Evolutionary conservation across 768 basidiomycete genomes (phyloP), one percentile per base, ranked within the genome.

Genomic region (Rhizopogon roseolus): DNA sequence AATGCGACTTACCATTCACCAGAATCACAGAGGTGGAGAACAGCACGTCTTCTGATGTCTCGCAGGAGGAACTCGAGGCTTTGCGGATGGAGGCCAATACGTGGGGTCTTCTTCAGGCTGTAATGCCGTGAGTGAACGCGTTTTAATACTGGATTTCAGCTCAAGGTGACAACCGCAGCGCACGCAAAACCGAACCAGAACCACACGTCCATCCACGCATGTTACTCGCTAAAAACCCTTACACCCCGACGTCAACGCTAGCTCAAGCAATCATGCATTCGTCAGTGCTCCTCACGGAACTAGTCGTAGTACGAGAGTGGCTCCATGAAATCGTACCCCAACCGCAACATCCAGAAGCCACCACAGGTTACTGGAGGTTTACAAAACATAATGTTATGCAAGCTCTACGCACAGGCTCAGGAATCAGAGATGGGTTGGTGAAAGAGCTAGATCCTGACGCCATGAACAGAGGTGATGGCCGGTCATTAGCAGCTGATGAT

Each of bases 261-360:
- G 88, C 87, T 0, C 85, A 90, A 63, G 79, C 83, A 3, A 81
- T 90, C 49, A 79, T 94, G 76, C 70, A 79, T 45, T 70, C 81
- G 3, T 89, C 85, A 0, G 82, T 81, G 0, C 75, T 86, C 2
- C 81, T 93, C 36, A 70, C 80, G 0, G 91, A 92, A 56, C 88
- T 93, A 52, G 76, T 90, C 43, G 83, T 88, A 41, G 84, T 93
- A 7, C 82, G 88, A n/a, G 90, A 93, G 66, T 94, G 92, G 92
- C 76, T 93, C 1, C 88, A 92, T 57, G 88, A 90, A 40, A 86
- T 81, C 0, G 87, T 89, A 0, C 80, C 83, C 0, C 54, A 75
- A n/a, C 79, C 81, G 0, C 68, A 74, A 29, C 75, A 78, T 41
- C 85, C 86, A 1, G 91, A 89, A 61, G 85, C 86, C 19, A 86